Evolutionary conservation across 176 grass and related monocot genomes (phyloP).

Genomic region (Eleusine indica): DNA sequence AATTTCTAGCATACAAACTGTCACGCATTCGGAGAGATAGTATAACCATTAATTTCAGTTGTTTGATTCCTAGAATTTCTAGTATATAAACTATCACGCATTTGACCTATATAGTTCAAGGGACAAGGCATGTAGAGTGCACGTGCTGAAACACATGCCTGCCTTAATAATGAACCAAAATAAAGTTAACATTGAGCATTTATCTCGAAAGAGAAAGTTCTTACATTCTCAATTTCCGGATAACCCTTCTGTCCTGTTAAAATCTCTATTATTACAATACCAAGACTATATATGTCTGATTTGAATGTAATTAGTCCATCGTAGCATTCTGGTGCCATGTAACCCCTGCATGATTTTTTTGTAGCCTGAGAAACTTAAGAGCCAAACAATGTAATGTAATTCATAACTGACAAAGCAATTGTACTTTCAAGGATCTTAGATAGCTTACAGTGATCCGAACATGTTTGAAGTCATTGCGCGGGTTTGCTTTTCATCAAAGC

Average conservation of each 20-base stretch:
- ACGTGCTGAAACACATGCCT: no score
- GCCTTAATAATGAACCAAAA: background rate
- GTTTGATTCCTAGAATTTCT: no score
- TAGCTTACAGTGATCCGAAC: background rate
- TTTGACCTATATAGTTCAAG: no score
- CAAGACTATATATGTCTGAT: constrained; percentile 6
- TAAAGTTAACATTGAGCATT: background rate
- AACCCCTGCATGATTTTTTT: background rate
- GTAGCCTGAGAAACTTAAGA: background rate
- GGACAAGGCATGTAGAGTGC: no score
- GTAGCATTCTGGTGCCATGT: background rate
- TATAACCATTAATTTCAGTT: no score
- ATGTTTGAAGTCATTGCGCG: background rate
- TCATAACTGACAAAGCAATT: background rate
- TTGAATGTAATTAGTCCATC: background rate
- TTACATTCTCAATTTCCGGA: background rate
- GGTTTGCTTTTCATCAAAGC: background rate
- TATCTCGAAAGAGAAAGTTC: background rate
- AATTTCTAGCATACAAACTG: no score
- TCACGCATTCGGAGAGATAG: no score
- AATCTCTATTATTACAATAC: background rate
- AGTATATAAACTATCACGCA: no score
- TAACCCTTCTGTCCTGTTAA: background rate
- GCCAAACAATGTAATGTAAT: background rate
- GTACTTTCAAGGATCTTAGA: background rate